phyloP scores from a whole-genome alignment of 192 early-diverging fungal species.

The Ambispora gerdemannii region DNA sequence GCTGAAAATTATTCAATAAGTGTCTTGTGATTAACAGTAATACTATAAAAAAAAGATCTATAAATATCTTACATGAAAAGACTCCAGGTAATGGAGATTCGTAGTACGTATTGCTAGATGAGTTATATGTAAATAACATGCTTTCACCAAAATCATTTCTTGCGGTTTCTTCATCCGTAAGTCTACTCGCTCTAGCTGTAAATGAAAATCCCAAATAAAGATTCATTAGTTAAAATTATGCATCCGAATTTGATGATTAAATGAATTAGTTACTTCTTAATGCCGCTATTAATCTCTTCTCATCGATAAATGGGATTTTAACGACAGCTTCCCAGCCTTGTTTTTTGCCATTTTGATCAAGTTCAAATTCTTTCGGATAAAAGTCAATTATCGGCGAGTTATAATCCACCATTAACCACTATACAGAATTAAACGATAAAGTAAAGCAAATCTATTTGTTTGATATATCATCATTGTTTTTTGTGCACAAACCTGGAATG shows the following conservation, averaged over 20 bases:
- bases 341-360: constrained; percentile 98
- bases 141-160: constrained; percentile 62
- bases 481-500: constrained; percentile 55
- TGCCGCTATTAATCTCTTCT: constrained; percentile 76
- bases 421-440: neutral
- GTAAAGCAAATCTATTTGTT: neutral
- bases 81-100: constrained; percentile 56
- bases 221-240: neutral
- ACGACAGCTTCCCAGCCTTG: constrained; percentile 98
- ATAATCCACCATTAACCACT: constrained; percentile 79
- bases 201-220: neutral
- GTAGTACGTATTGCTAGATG: constrained; percentile 40
- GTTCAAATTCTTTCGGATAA: constrained; percentile 86
- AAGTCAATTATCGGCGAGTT: constrained; percentile 92
- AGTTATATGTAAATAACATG: constrained; percentile 63
- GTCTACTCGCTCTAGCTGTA: constrained; percentile 52
- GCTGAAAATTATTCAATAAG: constrained; percentile 5
- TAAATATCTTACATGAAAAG: constrained; percentile 65
- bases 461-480: neutral
- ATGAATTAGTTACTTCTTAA: constrained; percentile 50
- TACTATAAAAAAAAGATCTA: neutral
- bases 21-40: neutral
- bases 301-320: constrained; percentile 95
- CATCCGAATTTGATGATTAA: neutral
- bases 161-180: constrained; percentile 56